phyloP scores from a whole-genome alignment of 2,329 filamentous ascomycete species.

The Juglanconis sp. region DNA sequence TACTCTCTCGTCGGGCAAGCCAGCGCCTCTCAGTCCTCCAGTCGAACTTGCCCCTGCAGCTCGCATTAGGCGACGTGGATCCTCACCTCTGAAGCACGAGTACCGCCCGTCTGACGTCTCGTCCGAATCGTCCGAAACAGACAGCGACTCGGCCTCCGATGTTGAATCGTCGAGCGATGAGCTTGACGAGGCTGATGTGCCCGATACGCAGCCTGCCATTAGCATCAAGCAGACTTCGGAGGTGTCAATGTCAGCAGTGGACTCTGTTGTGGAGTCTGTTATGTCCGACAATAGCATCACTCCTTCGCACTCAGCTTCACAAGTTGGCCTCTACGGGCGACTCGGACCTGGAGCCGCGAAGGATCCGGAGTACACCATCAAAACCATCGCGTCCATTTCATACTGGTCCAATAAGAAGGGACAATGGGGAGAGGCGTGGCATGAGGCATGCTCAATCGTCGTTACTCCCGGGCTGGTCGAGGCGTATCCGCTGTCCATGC shows the following conservation, averaged over 20 bases:
- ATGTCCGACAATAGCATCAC: constrained; percentile 60
- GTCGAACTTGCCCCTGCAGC: constrained; percentile 42
- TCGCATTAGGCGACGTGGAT: constrained; percentile 67
- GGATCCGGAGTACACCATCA: constrained; percentile 39
- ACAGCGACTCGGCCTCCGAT: constrained; percentile 50
- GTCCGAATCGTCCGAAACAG: constrained; percentile 59
- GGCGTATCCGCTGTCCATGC: constrained; percentile 43
- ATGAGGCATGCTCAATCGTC: constrained; percentile 51
- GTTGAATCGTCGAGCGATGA: constrained; percentile 51
- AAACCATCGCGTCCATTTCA: constrained; percentile 54
- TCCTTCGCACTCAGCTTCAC: constrained; percentile 79
- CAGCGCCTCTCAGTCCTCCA: constrained; percentile 41
- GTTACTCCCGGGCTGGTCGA: constrained; percentile 59
- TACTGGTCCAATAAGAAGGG: constrained; percentile 61
- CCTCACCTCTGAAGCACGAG: constrained; percentile 94
- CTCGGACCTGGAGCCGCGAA: constrained; percentile 53
- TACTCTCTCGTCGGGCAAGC: constrained; percentile 37
- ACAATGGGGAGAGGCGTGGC: constrained; percentile 56
- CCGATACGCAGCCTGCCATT: constrained; percentile 56
- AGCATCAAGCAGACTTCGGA: constrained; percentile 47
- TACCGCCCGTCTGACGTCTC: constrained; percentile 79
- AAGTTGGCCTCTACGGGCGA: constrained; percentile 45
- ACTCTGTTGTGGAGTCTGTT: constrained; percentile 35
- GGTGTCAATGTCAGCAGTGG: not conserved
- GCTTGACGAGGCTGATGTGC: constrained; percentile 58